Evolutionary conservation across 2,329 filamentous ascomycete genomes (phyloP).

Genomic region (Sporothrix sp.): DNA sequence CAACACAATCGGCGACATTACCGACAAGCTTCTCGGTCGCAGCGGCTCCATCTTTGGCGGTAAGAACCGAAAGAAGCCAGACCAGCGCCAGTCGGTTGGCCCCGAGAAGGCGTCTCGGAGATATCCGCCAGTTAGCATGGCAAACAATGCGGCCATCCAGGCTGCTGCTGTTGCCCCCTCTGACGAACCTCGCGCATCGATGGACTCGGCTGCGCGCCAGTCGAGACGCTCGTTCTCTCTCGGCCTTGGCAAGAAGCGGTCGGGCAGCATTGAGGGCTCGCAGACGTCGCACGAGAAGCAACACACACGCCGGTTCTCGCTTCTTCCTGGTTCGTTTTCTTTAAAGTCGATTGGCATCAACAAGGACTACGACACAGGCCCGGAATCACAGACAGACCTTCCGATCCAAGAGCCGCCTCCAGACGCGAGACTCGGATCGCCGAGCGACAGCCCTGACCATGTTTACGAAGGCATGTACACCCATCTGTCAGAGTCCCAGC

Average conservation of each 20-base stretch:
- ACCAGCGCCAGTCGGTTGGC: conserved; percentile 23
- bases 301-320: conserved; percentile 55
- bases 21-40: conserved; percentile 76
- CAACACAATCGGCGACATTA: conserved; percentile 69
- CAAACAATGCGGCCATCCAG: conserved; percentile 42
- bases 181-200: conserved; percentile 46
- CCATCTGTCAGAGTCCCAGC: conserved; percentile 23
- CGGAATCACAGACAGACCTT: conserved; percentile 42
- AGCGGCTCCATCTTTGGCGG: conserved; percentile 73
- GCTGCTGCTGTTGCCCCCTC: not conserved
- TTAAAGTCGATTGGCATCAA: conserved; percentile 54
- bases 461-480: conserved; percentile 25
- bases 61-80: conserved; percentile 41
- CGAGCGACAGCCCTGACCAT: conserved; percentile 13
- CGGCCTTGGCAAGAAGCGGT: conserved; percentile 59
- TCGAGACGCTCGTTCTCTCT: conserved; percentile 62
- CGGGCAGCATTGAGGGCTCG: conserved; percentile 53
- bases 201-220: conserved; percentile 49
- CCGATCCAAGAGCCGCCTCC: conserved; percentile 39
- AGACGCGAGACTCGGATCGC: not conserved
- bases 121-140: conserved; percentile 88
- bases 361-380: conserved; percentile 42
- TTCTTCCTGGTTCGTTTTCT: conserved; percentile 56
- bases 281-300: conserved; percentile 46
- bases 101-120: conserved; percentile 48